Evolutionary conservation across 1,284 basidiomycete species (phyloP).

Genomic region (Ustilago loliicola): DNA sequence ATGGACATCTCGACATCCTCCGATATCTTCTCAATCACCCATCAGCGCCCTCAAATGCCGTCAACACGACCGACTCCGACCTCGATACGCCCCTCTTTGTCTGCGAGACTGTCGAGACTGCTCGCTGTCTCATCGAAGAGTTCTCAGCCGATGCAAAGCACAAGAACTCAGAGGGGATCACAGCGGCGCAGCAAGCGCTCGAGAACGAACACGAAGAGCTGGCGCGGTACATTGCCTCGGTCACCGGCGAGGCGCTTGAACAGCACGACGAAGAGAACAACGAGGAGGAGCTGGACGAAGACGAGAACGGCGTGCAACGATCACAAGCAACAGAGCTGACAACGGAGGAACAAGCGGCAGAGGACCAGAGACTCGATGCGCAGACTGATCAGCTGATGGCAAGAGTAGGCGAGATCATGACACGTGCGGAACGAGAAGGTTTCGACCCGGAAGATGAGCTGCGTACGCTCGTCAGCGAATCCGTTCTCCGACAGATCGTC

Average conservation of each 20-base stretch:
- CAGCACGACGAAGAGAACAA: slow-evolving; percentile 35
- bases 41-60: slow-evolving; percentile 40
- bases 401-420: slow-evolving; percentile 57
- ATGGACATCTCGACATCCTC: slow-evolving; percentile 61
- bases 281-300: slow-evolving; percentile 32
- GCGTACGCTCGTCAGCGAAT: slow-evolving; percentile 56
- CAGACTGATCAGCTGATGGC: slow-evolving; percentile 58
- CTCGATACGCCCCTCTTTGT: slow-evolving; percentile 69
- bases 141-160: slow-evolving; percentile 59
- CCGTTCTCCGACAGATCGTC: slow-evolving; percentile 56
- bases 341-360: slow-evolving; percentile 28
- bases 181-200: slow-evolving; percentile 59
- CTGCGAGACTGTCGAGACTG: slow-evolving; percentile 60
- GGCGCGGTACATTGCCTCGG: slow-evolving; percentile 53
- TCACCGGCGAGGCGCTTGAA: slow-evolving; percentile 55
- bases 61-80: slow-evolving; percentile 62
- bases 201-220: slow-evolving; percentile 60
- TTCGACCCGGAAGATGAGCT: slow-evolving; percentile 57
- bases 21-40: slow-evolving; percentile 60
- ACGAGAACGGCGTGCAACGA: slow-evolving; percentile 37
- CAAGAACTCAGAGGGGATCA: slow-evolving; percentile 60
- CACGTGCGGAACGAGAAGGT: slow-evolving; percentile 47
- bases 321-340: slow-evolving; percentile 8
- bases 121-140: slow-evolving; percentile 62
- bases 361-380: slow-evolving; percentile 36